A percentile compares a stretch with the other conserved stretches of the same genome.
phyloP scores from a whole-genome alignment of 371 early-diverging fungal genomes.

The Apophysomyces sp. region DNA sequence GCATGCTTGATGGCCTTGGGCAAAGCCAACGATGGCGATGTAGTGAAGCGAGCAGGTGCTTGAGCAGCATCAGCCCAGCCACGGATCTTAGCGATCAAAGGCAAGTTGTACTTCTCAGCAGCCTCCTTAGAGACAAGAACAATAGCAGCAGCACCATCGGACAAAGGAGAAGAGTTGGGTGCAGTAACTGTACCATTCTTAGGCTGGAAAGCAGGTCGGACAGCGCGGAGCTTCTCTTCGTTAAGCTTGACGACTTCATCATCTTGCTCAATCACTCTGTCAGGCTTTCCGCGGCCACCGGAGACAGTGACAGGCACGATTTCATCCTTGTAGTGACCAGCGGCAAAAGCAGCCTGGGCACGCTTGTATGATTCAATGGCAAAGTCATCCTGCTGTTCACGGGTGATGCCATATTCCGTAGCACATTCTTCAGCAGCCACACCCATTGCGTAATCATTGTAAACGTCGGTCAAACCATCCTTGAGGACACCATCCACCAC shows the following conservation, averaged over 20 bases:
- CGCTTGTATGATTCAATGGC: slow-evolving; percentile 87
- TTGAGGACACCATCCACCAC: slow-evolving; percentile 85
- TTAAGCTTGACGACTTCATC: slow-evolving; percentile 78
- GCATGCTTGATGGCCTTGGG: slow-evolving; percentile 90
- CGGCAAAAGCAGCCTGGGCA: slow-evolving; percentile 80
- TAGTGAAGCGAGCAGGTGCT: slow-evolving; percentile 88
- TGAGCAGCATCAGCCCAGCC: slow-evolving; percentile 79
- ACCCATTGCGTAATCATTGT: slow-evolving; percentile 89
- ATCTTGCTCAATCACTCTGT: slow-evolving; percentile 71
- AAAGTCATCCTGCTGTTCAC: slow-evolving; percentile 89
- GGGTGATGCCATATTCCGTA: slow-evolving; percentile 73
- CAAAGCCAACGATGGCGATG: slow-evolving; percentile 90
- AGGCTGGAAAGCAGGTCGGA: slow-evolving; percentile 88
- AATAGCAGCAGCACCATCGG: slow-evolving; percentile 96
- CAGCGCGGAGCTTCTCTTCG: slow-evolving; percentile 78
- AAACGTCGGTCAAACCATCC: slow-evolving; percentile 95
- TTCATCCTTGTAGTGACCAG: slow-evolving; percentile 80
- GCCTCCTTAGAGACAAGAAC: slow-evolving; percentile 80
- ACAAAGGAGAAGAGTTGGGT: slow-evolving; percentile 92
- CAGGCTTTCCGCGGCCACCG: slow-evolving; percentile 85
- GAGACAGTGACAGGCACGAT: slow-evolving; percentile 86
- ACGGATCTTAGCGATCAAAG: slow-evolving; percentile 73
- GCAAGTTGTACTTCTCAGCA: slow-evolving; percentile 72
- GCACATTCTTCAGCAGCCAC: slow-evolving; percentile 93
- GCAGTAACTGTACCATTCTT: slow-evolving; percentile 93